Evolutionary conservation across 176 grass and related monocot genomes (phyloP), one percentile per base, ranked within the genome.

Genomic region (Musa itinerans): DNA sequence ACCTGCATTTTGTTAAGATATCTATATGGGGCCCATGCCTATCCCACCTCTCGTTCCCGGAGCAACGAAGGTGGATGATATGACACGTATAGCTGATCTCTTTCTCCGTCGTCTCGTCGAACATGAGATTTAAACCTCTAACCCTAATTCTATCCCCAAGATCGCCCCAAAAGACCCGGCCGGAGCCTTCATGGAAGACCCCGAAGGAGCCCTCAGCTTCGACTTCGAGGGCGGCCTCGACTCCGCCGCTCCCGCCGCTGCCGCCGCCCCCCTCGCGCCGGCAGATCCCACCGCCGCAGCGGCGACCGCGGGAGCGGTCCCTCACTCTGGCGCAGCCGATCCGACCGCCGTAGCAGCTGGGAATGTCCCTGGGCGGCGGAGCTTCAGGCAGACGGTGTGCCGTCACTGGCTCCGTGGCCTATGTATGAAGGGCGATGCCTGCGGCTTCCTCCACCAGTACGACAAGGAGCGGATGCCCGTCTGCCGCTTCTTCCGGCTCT

Each of bases 401-500:
- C 87, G 95, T 27, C 95, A 98, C 84, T 98, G 95, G 95, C 95
- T 99, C 14, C 88, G 95, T 0, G 88, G 95, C 43, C 88, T 99
- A 16, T 99, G 95, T 78, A 99, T 99, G 95, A 99, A 91, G 83
- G 95, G 95, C 11, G 95, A 99, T 1, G 84, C 89, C 5, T 99
- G 95, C 73, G 95, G 90, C 16, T 99, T 94, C 79, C 88, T 99
- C 15, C 95, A 99, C 83, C 95, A 94, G 88, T 99, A 94, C 73
- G 95, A 99, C 86, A 99, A 99, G 95, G 86, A 91, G 9, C 85
- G 95, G 66, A 99, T 99, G 95, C 95, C 95, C 9, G 95, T 99
- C 3, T 99, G 95, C 83, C 90, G 95, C 24, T 99, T 99, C 81
- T 99, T 99, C 83, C 88, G 88, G 63, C 85, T 89, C 64, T 89